Percentiles rank a stretch among this genome's conserved stretches.
Evolutionary conservation across 331 rosid species (phyloP).

Genomic region (Cydonia oblonga): DNA sequence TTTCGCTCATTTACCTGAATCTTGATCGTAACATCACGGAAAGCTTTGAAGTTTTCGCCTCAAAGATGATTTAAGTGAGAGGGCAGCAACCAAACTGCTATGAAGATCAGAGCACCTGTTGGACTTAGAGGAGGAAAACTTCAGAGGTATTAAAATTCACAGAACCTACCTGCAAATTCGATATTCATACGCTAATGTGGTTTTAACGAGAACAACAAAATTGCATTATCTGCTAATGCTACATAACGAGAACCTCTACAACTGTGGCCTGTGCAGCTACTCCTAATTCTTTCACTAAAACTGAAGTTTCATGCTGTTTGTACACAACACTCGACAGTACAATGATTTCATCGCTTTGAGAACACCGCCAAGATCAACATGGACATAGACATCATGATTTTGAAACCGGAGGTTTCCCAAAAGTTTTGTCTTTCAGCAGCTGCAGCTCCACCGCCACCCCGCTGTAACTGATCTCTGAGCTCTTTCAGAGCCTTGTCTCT

Average conservation of each 20-base stretch:
- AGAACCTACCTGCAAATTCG: background rate
- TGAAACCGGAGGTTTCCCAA: conserved; percentile 86
- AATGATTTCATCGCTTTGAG: conserved; percentile 55
- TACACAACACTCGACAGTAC: background rate
- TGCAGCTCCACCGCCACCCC: conserved; percentile 11
- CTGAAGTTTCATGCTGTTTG: conserved; percentile 7
- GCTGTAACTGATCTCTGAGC: conserved; percentile 70
- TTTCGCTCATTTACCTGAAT: background rate
- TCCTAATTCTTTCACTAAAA: conserved; percentile 17
- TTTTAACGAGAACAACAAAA: background rate
- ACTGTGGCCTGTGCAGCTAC: conserved; percentile 18
- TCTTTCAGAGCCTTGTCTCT: conserved; percentile 85
- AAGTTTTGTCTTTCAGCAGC: conserved; percentile 51
- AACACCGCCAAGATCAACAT: conserved; percentile 73
- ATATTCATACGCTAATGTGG: background rate
- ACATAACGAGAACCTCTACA: conserved; percentile 3
- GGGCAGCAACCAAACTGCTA: too few relatives aligned
- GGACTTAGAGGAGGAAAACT: background rate
- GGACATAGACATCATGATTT: conserved; percentile 69
- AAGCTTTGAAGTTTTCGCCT: background rate
- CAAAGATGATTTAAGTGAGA: background rate
- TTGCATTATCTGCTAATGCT: background rate
- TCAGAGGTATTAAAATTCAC: background rate
- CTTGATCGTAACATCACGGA: background rate
- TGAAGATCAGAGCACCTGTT: background rate